Conservation (phyloP, 306 rosid genomes). For the Vigna trinervia region DNA sequence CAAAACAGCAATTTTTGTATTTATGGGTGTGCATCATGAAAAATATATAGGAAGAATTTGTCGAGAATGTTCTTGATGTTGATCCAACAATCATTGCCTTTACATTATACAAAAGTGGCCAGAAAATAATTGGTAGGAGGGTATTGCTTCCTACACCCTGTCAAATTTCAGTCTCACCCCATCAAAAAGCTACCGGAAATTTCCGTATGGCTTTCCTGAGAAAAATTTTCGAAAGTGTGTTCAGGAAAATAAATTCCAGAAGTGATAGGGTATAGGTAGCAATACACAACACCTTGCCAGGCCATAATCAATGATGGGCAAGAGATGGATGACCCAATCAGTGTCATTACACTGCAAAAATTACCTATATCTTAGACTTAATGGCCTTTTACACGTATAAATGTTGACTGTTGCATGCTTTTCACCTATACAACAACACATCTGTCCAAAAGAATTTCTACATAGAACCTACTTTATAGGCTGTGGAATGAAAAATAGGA, state of each 20-base stretch:
- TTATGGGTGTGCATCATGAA: no score
- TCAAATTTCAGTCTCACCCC: no score
- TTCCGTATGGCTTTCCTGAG: no score
- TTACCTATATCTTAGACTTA: slow-evolving; percentile 11
- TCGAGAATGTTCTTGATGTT: not conserved
- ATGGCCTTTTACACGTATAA: not conserved
- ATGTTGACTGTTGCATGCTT: slow-evolving; percentile 16
- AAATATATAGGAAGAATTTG: no score
- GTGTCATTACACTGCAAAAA: slow-evolving; percentile 16
- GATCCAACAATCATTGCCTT: slow-evolving; percentile 4
- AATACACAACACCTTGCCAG: not conserved
- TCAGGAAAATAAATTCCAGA: no score
- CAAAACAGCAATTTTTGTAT: no score
- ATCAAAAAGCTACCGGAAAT: no score
- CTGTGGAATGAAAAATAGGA: slow-evolving; percentile 22
- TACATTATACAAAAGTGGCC: slow-evolving; percentile 26
- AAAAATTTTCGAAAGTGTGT: no score
- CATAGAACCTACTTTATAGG: no score
- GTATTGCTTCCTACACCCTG: no score
- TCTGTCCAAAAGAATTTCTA: slow-evolving; percentile 16
- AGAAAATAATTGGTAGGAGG: slow-evolving; percentile 5
- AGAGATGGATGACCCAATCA: slow-evolving; percentile 13
- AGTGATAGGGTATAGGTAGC: no score
- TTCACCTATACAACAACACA: slow-evolving; percentile 7
- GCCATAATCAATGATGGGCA: slow-evolving; percentile 9